Conservation (phyloP, 1,284 basidiomycete species). For the Amylostereum areolatum region DNA sequence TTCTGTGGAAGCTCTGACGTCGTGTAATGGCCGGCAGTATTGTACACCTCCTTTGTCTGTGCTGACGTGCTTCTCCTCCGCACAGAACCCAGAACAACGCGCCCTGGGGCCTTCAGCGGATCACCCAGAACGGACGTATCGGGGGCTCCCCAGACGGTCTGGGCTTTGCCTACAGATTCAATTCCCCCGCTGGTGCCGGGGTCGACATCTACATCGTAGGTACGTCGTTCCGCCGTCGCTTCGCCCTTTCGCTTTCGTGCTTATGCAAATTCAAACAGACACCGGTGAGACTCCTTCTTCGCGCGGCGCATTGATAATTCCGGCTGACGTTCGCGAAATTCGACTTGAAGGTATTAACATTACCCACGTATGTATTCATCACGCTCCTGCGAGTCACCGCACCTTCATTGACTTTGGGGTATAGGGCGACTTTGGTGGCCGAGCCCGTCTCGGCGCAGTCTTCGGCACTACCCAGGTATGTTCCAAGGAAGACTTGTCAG, state of each 20-base stretch:
- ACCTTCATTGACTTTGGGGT: neutral
- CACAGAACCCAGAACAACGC: conserved; percentile 18
- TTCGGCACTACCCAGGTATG: conserved; percentile 16
- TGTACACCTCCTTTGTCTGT: no score
- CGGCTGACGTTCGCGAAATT: neutral
- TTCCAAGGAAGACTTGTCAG: no score
- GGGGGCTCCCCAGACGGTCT: conserved; percentile 9
- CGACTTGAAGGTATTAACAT: neutral
- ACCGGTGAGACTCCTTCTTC: no score
- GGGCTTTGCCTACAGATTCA: conserved; percentile 24
- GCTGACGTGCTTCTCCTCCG: neutral
- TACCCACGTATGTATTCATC: conserved; percentile 15
- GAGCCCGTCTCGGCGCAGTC: conserved; percentile 62
- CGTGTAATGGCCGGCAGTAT: no score
- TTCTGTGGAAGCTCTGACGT: no score
- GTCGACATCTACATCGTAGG: conserved; percentile 29
- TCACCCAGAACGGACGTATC: conserved; percentile 18
- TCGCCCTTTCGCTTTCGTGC: no score
- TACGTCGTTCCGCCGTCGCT: conserved; percentile 3
- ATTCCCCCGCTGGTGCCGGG: conserved; percentile 23
- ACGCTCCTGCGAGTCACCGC: neutral
- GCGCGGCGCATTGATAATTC: no score
- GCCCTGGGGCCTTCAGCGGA: conserved; percentile 29
- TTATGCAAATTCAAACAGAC: no score
- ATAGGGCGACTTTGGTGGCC: conserved; percentile 58